These are phyloP conservation scores for Daedalea quercina DNA, from an alignment of 768 basidiomycete genomes.

Conservation along the genomic window DNA sequence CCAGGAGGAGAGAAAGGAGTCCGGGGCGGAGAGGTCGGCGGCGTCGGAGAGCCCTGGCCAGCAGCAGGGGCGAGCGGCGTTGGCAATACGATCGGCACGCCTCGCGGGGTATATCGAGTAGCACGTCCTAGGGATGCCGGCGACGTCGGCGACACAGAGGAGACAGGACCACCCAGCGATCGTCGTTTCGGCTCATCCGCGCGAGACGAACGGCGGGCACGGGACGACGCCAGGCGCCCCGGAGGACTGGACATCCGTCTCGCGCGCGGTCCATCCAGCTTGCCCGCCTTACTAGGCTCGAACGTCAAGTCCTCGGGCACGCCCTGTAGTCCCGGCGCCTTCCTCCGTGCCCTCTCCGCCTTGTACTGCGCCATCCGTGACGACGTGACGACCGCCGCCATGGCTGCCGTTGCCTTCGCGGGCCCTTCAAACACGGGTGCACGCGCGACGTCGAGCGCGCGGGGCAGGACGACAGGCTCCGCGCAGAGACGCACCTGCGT, in stretches of 20 bases:
- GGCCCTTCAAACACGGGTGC: background rate
- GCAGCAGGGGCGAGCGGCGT: background rate
- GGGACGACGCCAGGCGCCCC: background rate
- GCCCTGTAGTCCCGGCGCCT: no score
- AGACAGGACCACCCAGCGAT: background rate
- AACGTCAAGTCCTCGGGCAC: background rate
- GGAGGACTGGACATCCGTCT: background rate
- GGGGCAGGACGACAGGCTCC: conserved; percentile 5
- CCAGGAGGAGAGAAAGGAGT: background rate
- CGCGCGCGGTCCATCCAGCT: background rate
- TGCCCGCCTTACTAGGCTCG: no score
- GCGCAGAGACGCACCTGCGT: conserved; percentile 10
- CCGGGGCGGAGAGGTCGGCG: no score
- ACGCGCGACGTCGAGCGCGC: background rate
- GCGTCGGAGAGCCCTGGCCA: background rate
- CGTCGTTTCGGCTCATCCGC: background rate
- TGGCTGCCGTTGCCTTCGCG: background rate
- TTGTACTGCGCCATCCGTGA: background rate
- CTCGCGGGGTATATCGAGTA: background rate
- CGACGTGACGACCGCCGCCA: background rate
- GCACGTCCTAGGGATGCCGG: background rate
- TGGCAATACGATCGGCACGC: background rate
- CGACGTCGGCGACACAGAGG: background rate
- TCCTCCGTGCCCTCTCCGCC: background rate
- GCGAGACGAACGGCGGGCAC: background rate